These are phyloP conservation scores for Linum lewisii DNA, from an alignment of 345 rosid genomes.

Conservation along the genomic window DNA sequence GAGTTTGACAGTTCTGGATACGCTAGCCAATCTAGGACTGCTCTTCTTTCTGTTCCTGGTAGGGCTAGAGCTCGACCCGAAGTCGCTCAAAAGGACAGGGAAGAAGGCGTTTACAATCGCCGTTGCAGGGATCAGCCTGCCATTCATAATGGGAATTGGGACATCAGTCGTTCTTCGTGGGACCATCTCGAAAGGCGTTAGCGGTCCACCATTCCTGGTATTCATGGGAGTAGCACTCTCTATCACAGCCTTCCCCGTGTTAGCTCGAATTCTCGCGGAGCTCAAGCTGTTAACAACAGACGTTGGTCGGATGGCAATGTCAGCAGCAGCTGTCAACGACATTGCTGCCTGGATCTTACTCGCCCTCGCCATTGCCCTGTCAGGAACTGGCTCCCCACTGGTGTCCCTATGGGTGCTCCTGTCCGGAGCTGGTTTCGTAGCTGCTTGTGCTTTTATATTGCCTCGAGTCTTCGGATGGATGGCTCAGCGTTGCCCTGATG, in stretches of 20 bases:
- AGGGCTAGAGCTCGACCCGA: background rate
- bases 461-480: background rate
- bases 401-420: constrained; percentile 1
- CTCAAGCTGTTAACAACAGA: constrained; percentile 1
- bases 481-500: constrained; percentile 4
- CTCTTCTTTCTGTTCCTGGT: constrained; percentile 3
- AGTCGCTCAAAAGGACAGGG: background rate
- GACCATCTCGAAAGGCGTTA: constrained; percentile 1
- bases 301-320: constrained; percentile 3
- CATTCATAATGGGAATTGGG: background rate
- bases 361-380: constrained; percentile 2
- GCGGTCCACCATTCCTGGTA: background rate
- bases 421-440: background rate
- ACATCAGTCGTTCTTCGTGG: background rate
- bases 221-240: constrained; percentile 5
- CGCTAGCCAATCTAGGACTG: constrained; percentile 1
- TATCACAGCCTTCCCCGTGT: constrained; percentile 2
- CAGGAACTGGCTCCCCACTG: background rate
- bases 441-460: background rate
- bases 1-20: background rate
- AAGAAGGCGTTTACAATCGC: background rate
- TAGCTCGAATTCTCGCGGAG: constrained; percentile 1
- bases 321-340: constrained; percentile 4
- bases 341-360: background rate
- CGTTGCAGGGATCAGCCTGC: constrained; percentile 1